These are phyloP conservation scores for Chlorella sp. DNA, from an alignment of 139 green algal genomes.

Conservation along the genomic window DNA sequence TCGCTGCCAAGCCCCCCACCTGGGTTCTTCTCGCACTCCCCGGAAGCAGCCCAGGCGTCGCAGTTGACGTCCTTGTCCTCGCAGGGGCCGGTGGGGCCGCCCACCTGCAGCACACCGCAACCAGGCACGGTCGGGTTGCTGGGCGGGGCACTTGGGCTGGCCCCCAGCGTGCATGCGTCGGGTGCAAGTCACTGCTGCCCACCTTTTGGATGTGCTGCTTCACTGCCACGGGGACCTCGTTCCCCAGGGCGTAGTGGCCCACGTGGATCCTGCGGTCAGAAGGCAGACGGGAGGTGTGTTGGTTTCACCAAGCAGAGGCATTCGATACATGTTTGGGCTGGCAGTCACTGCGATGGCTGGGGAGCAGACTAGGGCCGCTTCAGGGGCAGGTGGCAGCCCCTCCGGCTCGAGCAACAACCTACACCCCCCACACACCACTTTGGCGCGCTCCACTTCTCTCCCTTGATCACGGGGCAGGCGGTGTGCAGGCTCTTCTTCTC, in stretches of 20 bases:
- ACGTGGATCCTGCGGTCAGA: constrained; percentile 2
- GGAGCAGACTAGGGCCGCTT: neutral
- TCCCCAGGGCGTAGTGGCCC: constrained; percentile 28
- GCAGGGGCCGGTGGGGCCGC: neutral
- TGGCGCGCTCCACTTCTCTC: constrained; percentile 59
- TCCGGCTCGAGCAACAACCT: neutral
- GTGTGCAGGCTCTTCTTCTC: constrained; percentile 62
- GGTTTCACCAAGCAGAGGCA: neutral
- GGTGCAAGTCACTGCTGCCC: no score
- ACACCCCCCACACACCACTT: constrained; percentile 35
- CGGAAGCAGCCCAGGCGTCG: constrained; percentile 28
- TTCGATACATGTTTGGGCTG: no score
- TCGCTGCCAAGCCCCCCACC: no score
- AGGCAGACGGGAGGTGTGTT: neutral
- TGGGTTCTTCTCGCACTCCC: constrained; percentile 47
- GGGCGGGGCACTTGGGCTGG: neutral
- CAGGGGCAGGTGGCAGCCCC: neutral
- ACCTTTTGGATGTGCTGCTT: constrained; percentile 16
- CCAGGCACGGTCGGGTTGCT: no score
- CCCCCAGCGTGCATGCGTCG: no score
- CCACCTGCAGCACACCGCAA: no score
- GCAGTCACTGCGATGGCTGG: neutral
- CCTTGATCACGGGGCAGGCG: constrained; percentile 73
- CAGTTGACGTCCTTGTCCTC: constrained; percentile 2
- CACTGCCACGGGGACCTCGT: neutral